phyloP scores from a whole-genome alignment of 495 filamentous ascomycete genomes.

The Thermothielavioides terrestris region DNA sequence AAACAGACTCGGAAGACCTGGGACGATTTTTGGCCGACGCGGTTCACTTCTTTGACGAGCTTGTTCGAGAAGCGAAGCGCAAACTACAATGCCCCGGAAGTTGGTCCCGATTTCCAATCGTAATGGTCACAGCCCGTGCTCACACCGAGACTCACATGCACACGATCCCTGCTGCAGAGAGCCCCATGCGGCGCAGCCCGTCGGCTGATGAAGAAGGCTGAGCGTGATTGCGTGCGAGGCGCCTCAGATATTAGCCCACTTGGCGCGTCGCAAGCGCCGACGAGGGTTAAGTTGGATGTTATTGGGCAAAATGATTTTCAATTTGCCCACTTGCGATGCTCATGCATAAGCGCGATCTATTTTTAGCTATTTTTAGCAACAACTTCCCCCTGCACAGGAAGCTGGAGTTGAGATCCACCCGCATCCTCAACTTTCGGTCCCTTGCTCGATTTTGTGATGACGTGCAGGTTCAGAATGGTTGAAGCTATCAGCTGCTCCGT shows the following conservation, averaged over 20 bases:
- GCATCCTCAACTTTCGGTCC: too few species aligned
- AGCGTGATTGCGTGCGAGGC: conserved; percentile 9
- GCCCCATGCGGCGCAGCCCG: not conserved
- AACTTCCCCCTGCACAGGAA: conserved; percentile 4
- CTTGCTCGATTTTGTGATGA: too few species aligned
- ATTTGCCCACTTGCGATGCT: conserved; percentile 24
- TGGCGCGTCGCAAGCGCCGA: conserved; percentile 16
- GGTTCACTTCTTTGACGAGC: too few species aligned
- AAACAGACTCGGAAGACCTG: too few species aligned
- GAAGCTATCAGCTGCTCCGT: too few species aligned
- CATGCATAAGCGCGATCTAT: conserved; percentile 16
- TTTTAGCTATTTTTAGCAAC: conserved; percentile 30
- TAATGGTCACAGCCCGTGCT: too few species aligned
- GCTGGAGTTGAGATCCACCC: too few species aligned
- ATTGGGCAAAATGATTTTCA: conserved; percentile 22
- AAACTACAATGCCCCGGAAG: too few species aligned
- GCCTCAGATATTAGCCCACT: conserved; percentile 10
- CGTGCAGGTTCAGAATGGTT: too few species aligned
- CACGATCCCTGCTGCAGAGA: conserved; percentile 1
- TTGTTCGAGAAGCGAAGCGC: too few species aligned
- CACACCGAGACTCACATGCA: not conserved
- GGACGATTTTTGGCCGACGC: too few species aligned
- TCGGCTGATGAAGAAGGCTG: not conserved
- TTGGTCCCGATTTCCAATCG: too few species aligned
- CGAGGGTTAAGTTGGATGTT: conserved; percentile 17